These are phyloP conservation scores for Podosphaera fusca DNA, from an alignment of 2,329 filamentous ascomycete genomes.

Conservation along the genomic window DNA sequence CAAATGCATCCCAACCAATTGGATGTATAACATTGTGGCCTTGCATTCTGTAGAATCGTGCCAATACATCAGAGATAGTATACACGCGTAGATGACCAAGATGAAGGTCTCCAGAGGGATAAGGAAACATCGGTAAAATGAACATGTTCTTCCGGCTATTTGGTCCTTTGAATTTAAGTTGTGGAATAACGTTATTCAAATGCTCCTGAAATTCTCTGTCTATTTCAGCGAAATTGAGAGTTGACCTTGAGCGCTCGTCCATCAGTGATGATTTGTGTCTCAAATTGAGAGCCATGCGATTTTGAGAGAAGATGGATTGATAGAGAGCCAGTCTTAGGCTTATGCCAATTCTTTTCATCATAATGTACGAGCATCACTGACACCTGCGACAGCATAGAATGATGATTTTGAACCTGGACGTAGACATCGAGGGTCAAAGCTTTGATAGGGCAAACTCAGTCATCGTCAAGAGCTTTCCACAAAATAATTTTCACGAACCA, in stretches of 20 bases:
- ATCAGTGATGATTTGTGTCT: no score
- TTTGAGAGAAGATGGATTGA: no score
- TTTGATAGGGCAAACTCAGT: no score
- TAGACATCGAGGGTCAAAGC: no score
- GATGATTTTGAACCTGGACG: no score
- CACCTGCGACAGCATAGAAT: no score
- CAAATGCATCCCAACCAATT: conserved; percentile 93
- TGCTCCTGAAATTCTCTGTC: conserved; percentile 13
- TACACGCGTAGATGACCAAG: conserved; percentile 76
- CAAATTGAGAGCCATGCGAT: no score
- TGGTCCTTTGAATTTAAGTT: not conserved
- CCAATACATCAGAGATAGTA: conserved; percentile 69
- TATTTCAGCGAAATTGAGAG: conserved; percentile 8
- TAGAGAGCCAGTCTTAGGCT: no score
- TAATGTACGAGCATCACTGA: no score
- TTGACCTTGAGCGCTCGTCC: not conserved
- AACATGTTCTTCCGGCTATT: conserved; percentile 27
- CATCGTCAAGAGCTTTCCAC: no score
- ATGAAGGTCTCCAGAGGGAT: conserved; percentile 69
- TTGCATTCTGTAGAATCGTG: conserved; percentile 51
- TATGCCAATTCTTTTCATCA: no score
- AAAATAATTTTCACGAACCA: no score
- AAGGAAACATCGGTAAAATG: conserved; percentile 80
- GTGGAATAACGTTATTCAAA: conserved; percentile 1
- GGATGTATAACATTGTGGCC: conserved; percentile 58